Evolutionary conservation across 371 early-diverging fungal genomes (phyloP).

Genomic region (Mortierella sp.): DNA sequence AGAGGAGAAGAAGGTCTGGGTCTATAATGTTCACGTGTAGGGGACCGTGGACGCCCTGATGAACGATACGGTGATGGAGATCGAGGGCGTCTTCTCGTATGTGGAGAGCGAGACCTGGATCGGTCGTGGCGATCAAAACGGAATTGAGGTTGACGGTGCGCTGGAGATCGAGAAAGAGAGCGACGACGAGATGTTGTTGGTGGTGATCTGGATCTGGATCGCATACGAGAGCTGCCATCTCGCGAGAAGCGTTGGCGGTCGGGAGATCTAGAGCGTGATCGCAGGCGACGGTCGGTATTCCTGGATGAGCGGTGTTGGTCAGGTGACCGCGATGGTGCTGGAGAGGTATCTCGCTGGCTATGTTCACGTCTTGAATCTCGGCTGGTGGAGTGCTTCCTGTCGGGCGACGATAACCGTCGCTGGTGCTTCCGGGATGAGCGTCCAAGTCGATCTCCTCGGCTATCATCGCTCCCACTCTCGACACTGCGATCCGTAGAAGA

Average conservation of each 20-base stretch:
- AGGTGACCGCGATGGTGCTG: constrained; percentile 13
- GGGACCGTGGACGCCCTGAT: constrained; percentile 13
- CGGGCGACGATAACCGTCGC: constrained; percentile 3
- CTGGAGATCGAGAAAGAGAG: constrained; percentile 38
- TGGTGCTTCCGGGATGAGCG: constrained; percentile 25
- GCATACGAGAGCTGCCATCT: constrained; percentile 12
- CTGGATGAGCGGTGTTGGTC: constrained; percentile 4
- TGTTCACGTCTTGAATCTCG: neutral
- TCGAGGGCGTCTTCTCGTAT: constrained; percentile 1
- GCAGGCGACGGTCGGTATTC: constrained; percentile 1
- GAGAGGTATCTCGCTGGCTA: constrained; percentile 4
- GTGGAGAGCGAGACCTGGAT: constrained; percentile 23
- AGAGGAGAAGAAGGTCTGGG: constrained; percentile 3
- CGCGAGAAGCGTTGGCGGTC: constrained; percentile 2
- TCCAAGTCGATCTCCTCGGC: constrained; percentile 2
- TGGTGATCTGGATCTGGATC: constrained; percentile 22
- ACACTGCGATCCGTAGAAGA: constrained; percentile 14
- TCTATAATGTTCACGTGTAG: constrained; percentile 3
- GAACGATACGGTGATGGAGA: constrained; percentile 12
- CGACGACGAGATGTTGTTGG: constrained; percentile 13
- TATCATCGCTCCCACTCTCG: constrained; percentile 3
- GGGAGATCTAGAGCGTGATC: neutral
- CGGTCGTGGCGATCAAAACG: constrained; percentile 10
- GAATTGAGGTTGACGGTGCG: constrained; percentile 3
- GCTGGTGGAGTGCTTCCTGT: neutral